Evolutionary conservation across 768 basidiomycete species (phyloP), one percentile per base, ranked within the genome.

Genomic region (Amanita exitialis): DNA sequence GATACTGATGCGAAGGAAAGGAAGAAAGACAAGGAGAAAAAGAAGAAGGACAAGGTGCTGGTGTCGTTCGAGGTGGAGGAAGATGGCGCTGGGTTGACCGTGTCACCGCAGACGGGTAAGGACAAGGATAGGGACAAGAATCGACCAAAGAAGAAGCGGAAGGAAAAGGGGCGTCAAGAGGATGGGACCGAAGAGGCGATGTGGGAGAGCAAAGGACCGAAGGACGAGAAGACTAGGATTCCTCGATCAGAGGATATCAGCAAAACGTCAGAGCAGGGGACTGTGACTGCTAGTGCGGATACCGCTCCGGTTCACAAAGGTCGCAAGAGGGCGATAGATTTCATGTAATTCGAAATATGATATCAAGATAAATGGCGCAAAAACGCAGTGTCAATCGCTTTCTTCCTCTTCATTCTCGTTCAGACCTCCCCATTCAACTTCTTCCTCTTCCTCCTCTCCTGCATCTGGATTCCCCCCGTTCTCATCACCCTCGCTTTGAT

Each of bases 31-130:
- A 51, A 45, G 34, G 34, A 54, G 43, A 59, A 69, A 58, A 71
- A 77, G 57, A 69, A 78, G 55, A 72, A 68, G 58, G 69, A 70
- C 32, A 68, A 66, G 47, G 65, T 76, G 3, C 70, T 89, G 6
- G 75, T 93, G 30, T 89, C 87, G 6, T 93, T 94, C 61, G 82
- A 81, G 51, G 69, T 86, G 52, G 90, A 87, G 59, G 86, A 82
- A 37, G 83, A 74, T 18, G 77, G 73, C 0, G 72, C 62, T 20
- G 73, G 68, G 20, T 68, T 63, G 4, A 58, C 64, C 16, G 59
- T 62, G 35, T 56, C 62, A 39, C 59, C 66, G 59, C 62, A 72
- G 57, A 54, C 62, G 59, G 67, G 52, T 67, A 75, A 67, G 63
- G 70, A 70, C 63, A 75, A 71, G 54, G 70, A 69, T 57, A 71